Evolutionary conservation across 352 stramenopile species (phyloP), one percentile per base, ranked within the genome.

Genomic region (Globisporangium nunn): DNA sequence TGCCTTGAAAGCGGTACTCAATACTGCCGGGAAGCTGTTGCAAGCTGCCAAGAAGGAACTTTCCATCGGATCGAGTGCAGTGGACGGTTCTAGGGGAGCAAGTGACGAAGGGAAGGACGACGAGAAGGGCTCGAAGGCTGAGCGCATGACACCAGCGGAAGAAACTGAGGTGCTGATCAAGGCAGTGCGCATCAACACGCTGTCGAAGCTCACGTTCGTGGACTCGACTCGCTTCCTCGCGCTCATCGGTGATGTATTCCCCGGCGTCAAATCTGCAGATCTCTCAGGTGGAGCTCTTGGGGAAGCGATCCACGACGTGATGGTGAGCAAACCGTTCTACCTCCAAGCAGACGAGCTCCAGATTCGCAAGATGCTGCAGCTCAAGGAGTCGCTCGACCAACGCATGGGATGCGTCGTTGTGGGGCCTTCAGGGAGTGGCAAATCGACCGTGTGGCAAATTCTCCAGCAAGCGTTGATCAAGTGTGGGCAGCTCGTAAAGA

Each of bases 351-450:
- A 98, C 53, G 90, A 97, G 23, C 58, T 86, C 4, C 90, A 98
- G 67, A 83, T 98, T 14, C 72, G 85, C 2, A 98, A 98, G 70
- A 98, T 98, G 88, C 70, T 98, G 31, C 92, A 98, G 60, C 77
- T 98, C 6, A 97, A 98, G 65, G 94, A 98, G 61, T 93, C 87
- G 3, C 74, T 98, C 1, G 91, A 98, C 56, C 92, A 98, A 58
- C 87, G 94, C 44, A 98, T 98, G 87, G 92, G 94, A 0, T 98
- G 91, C 58, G 91, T 98, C 7, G 78, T 98, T 14, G 93, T 98
- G 0, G 94, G 94, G 0, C 93, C 92, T 0, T 96, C 85, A 0
- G 93, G 93, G 2, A 97, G 86, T 53, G 94, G 94, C 58, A 98
- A 98, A 67, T 96, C 86, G 4, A 96, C 90, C 0, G 74, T 98